Evolutionary conservation across 352 stramenopile species (phyloP).

Genomic region (Phytophthora pseudosyringae): DNA sequence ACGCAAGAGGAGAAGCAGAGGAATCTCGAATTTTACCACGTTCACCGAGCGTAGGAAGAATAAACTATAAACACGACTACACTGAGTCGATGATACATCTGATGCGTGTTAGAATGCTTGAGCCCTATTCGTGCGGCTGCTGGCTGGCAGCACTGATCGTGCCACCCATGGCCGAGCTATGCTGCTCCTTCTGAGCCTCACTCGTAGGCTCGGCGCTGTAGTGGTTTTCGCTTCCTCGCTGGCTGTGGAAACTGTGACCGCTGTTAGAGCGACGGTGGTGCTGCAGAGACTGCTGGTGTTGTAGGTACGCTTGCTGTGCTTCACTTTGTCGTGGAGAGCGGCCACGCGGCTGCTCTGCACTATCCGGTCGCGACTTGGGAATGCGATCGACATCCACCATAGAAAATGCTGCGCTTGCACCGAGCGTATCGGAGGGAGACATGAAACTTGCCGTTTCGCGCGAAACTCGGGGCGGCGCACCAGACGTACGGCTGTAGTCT

Average conservation of each 20-base stretch:
- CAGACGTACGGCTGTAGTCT: conserved; percentile 14
- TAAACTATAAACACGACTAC: conserved; percentile 23
- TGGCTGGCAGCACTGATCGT: conserved; percentile 8
- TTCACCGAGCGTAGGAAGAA: conserved; percentile 21
- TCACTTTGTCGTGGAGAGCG: conserved; percentile 31
- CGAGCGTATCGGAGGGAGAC: conserved; percentile 24
- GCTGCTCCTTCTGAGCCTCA: conserved; percentile 23
- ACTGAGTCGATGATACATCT: conserved; percentile 17
- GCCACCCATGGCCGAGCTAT: background rate
- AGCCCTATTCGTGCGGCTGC: conserved; percentile 23
- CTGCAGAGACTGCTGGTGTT: conserved; percentile 16
- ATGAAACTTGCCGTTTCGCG: conserved; percentile 41
- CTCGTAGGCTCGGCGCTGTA: conserved; percentile 19
- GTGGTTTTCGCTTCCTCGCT: conserved; percentile 25
- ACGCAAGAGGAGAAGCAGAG: conserved; percentile 60
- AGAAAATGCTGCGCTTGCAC: conserved; percentile 50
- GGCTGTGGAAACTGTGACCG: conserved; percentile 32
- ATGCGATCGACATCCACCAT: conserved; percentile 75
- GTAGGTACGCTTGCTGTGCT: conserved; percentile 19
- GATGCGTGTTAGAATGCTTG: background rate
- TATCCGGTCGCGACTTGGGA: conserved; percentile 26
- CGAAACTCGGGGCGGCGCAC: conserved; percentile 17
- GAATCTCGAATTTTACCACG: conserved; percentile 79
- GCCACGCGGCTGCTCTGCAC: conserved; percentile 23
- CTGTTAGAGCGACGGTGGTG: conserved; percentile 23